Evolutionary conservation across 1,284 basidiomycete species (phyloP).

Genomic region (Ustilago trichophora): DNA sequence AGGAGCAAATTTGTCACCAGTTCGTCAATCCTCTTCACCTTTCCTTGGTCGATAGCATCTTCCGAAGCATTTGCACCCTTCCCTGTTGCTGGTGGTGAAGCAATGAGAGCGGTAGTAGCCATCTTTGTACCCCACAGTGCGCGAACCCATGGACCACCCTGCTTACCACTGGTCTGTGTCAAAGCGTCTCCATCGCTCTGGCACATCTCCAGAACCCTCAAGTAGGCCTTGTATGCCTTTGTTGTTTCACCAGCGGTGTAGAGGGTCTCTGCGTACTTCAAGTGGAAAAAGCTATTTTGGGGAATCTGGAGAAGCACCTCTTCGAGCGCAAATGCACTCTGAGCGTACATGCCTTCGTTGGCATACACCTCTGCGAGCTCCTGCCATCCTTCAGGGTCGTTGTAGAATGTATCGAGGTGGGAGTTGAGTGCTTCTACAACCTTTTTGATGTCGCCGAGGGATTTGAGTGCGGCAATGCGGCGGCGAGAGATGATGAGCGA

Average conservation of each 20-base stretch:
- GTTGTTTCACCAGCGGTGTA: conserved; percentile 77
- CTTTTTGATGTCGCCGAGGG: conserved; percentile 66
- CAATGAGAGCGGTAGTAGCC: conserved; percentile 35
- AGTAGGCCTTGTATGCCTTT: conserved; percentile 60
- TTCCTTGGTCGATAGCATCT: conserved; percentile 18
- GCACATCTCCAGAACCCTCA: conserved; percentile 59
- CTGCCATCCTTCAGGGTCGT: conserved; percentile 89
- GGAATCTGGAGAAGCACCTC: conserved; percentile 83
- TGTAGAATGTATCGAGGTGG: conserved; percentile 91
- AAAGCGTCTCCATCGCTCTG: conserved; percentile 24
- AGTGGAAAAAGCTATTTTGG: conserved; percentile 82
- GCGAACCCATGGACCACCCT: conserved; percentile 59
- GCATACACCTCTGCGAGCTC: conserved; percentile 90
- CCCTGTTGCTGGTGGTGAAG: not conserved
- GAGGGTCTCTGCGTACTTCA: conserved; percentile 86
- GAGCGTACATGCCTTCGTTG: conserved; percentile 77
- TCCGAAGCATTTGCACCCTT: conserved; percentile 5
- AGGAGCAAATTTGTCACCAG: conserved; percentile 53
- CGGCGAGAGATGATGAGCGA: conserved; percentile 84
- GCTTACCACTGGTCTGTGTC: not conserved
- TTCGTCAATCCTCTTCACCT: conserved; percentile 50
- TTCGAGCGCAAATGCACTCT: conserved; percentile 77
- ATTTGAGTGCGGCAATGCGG: conserved; percentile 74
- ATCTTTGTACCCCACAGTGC: conserved; percentile 63
- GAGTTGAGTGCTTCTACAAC: conserved; percentile 79